A percentile compares a stretch with the other conserved stretches of the same genome.
Evolutionary conservation across 2,329 filamentous ascomycete genomes (phyloP).

Genomic region (Claviceps arundinis): DNA sequence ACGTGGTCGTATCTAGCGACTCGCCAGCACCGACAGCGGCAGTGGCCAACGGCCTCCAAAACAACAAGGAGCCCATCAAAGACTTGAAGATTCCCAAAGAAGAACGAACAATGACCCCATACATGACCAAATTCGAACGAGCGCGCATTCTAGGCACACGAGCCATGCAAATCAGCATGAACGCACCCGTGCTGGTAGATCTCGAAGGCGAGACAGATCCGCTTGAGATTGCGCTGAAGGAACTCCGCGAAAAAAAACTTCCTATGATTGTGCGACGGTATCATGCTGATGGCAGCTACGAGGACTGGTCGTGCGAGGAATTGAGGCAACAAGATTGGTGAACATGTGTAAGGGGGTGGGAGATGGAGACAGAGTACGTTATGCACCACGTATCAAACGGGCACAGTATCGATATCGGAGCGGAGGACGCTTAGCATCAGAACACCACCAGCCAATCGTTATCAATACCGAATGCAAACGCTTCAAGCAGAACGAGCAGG

Average conservation of each 20-base stretch:
- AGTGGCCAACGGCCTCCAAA: conserved; percentile 39
- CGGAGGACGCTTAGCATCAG: no score
- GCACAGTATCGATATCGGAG: no score
- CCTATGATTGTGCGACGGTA: conserved; percentile 90
- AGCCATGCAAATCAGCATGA: conserved; percentile 96
- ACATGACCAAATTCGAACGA: conserved; percentile 98
- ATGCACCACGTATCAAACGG: no score
- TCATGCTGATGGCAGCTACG: conserved; percentile 94
- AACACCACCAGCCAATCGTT: no score
- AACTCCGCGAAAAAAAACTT: conserved; percentile 96
- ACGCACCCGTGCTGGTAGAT: conserved; percentile 91
- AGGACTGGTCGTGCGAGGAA: conserved; percentile 99
- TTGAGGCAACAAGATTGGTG: conserved; percentile 45
- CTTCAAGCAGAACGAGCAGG: no score
- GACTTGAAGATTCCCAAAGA: conserved; percentile 87
- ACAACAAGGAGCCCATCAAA: conserved; percentile 43
- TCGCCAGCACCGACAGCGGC: conserved; percentile 31
- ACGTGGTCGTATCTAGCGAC: conserved; percentile 50
- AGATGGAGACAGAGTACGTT: no score
- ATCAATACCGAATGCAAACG: no score
- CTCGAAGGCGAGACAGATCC: conserved; percentile 96
- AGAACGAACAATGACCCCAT: conserved; percentile 83
- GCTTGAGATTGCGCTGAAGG: conserved; percentile 92
- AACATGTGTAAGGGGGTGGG: no score
- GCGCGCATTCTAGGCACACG: conserved; percentile 87